phyloP scores from a whole-genome alignment of 2,329 filamentous ascomycete genomes.

The Xylariaceae sp. region DNA sequence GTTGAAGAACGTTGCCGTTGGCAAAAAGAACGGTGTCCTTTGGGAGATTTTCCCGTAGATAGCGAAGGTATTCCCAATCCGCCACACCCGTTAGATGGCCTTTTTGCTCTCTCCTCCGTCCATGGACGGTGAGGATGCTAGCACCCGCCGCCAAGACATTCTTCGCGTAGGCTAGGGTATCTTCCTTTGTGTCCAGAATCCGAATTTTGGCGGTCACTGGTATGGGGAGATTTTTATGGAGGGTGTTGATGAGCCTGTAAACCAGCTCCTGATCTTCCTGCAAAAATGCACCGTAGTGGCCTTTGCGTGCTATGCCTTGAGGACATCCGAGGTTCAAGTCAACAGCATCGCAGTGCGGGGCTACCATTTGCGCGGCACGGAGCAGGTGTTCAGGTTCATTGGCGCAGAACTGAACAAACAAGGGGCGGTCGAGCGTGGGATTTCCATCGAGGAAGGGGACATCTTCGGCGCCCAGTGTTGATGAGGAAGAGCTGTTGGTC shows the following conservation, averaged over 20 bases:
- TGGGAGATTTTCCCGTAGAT: slow-evolving; percentile 81
- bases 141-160: slow-evolving; percentile 88
- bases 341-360: slow-evolving; percentile 90
- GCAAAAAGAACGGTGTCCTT: slow-evolving; percentile 92
- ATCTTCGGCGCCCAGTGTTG: slow-evolving; percentile 41
- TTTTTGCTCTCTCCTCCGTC: slow-evolving; percentile 87
- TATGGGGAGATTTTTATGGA: slow-evolving; percentile 78
- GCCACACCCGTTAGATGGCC: slow-evolving; percentile 93
- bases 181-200: slow-evolving; percentile 83
- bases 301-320: slow-evolving; percentile 90
- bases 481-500: slow-evolving; percentile 9
- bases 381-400: slow-evolving; percentile 84
- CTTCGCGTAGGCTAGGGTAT: slow-evolving; percentile 85
- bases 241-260: slow-evolving; percentile 78
- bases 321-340: slow-evolving; percentile 96
- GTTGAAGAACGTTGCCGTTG: slow-evolving; percentile 90
- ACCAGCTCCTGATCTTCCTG: slow-evolving; percentile 92
- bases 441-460: slow-evolving; percentile 81
- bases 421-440: slow-evolving; percentile 79
- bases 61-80: slow-evolving; percentile 86
- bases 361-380: slow-evolving; percentile 76
- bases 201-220: slow-evolving; percentile 96
- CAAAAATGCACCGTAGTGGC: slow-evolving; percentile 91
- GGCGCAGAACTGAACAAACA: slow-evolving; percentile 96
- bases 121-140: slow-evolving; percentile 92